A percentile compares a stretch with the other conserved stretches of the same genome.
These are phyloP conservation scores for Seiridium unicorne DNA, from an alignment of 2,329 filamentous ascomycete species.

Conservation along the genomic window DNA sequence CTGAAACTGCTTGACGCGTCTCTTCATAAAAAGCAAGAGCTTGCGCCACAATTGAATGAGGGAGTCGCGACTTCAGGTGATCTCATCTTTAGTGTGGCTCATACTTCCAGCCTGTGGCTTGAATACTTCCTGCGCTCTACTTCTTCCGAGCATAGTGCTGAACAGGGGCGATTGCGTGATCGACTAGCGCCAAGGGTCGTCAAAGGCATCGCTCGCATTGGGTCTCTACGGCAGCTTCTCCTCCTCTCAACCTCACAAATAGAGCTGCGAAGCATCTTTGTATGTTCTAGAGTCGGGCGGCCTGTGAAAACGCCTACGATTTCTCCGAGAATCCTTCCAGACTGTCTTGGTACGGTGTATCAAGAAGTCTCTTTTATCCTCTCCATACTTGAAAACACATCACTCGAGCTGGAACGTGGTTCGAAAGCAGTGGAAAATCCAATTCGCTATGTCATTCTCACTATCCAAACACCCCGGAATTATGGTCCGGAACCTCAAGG, in stretches of 20 bases:
- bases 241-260: constrained; percentile 5
- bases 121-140: not conserved
- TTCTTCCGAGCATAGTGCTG: not conserved
- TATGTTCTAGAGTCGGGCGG: not conserved
- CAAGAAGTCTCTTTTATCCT: not conserved
- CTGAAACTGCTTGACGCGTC: not conserved
- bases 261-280: not conserved
- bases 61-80: constrained; percentile 5
- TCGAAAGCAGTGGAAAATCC: not conserved
- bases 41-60: not conserved
- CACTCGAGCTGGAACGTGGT: not conserved
- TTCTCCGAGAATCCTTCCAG: not conserved
- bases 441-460: not conserved
- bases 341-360: not conserved
- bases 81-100: not conserved
- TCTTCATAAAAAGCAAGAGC: not conserved
- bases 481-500: not conserved
- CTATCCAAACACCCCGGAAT: not conserved
- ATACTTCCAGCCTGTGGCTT: not conserved
- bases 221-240: not conserved
- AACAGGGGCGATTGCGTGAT: constrained; percentile 9
- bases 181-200: not conserved
- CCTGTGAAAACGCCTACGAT: not conserved
- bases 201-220: not conserved
- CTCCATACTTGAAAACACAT: not conserved